These are phyloP conservation scores for Metarhizium guizhouense DNA, from an alignment of 2,329 filamentous ascomycete genomes.

Conservation along the genomic window DNA sequence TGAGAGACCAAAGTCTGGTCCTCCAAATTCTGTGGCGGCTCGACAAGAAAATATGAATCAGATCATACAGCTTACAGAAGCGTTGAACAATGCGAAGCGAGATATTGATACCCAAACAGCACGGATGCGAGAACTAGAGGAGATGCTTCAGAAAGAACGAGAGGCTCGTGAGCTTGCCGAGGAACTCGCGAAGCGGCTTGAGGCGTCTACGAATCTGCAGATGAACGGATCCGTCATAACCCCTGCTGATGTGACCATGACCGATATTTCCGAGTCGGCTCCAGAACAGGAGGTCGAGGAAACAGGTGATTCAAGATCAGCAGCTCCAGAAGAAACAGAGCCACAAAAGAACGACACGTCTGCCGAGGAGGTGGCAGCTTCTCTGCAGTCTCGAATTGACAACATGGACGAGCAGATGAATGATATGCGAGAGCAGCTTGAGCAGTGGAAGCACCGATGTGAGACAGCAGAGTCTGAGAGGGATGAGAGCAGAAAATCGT, in stretches of 20 bases:
- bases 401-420: constrained; percentile 71
- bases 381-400: constrained; percentile 61
- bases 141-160: constrained; percentile 65
- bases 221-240: constrained; percentile 18
- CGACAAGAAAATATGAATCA: constrained; percentile 57
- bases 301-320: not conserved
- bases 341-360: not conserved
- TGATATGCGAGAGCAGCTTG: constrained; percentile 70
- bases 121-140: constrained; percentile 72
- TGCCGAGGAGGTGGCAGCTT: constrained; percentile 18
- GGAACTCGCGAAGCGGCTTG: constrained; percentile 64
- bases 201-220: constrained; percentile 37
- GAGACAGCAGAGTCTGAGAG: constrained; percentile 74
- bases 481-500: constrained; percentile 59
- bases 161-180: constrained; percentile 77
- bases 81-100: constrained; percentile 71
- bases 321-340: not conserved
- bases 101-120: constrained; percentile 78
- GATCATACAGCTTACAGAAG: constrained; percentile 76
- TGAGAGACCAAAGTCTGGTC: constrained; percentile 57
- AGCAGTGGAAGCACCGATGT: constrained; percentile 66
- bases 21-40: constrained; percentile 46
- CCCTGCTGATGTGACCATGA: constrained; percentile 15
- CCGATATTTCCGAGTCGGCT: constrained; percentile 12
- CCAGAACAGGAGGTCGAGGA: not conserved